phyloP scores from a whole-genome alignment of 306 rosid species.

The Cucumis sativus region DNA sequence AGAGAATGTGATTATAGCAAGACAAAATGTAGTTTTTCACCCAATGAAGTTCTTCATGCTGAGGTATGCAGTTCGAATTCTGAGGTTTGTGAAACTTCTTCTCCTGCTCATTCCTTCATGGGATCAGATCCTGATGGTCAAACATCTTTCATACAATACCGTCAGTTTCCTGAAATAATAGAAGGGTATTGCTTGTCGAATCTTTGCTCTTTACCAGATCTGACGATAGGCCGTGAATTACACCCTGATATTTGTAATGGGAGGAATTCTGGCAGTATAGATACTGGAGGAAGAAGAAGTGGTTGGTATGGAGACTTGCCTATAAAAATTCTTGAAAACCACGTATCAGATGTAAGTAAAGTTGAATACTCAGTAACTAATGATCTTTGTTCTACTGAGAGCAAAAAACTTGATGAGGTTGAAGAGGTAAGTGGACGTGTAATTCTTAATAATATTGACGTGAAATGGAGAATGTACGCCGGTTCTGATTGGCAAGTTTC shows the following conservation, averaged over 20 bases:
- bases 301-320: constrained; percentile 63
- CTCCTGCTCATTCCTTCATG: constrained; percentile 20
- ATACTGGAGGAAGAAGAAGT: constrained; percentile 38
- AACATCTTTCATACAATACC: constrained; percentile 35
- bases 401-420: constrained; percentile 16
- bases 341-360: constrained; percentile 41
- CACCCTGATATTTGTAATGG: constrained; percentile 23
- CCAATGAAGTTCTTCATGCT: constrained; percentile 29
- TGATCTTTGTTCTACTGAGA: constrained; percentile 24
- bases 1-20: constrained; percentile 27
- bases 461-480: constrained; percentile 74
- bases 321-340: constrained; percentile 56
- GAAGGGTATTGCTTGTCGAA: constrained; percentile 67
- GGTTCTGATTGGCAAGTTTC: constrained; percentile 65
- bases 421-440: constrained; percentile 51
- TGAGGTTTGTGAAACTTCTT: constrained; percentile 29
- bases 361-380: constrained; percentile 15
- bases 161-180: constrained; percentile 47
- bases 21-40: constrained; percentile 27
- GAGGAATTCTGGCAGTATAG: constrained; percentile 29
- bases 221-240: constrained; percentile 38
- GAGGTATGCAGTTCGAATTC: constrained; percentile 21
- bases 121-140: constrained; percentile 41
- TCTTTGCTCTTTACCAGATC: constrained; percentile 35
- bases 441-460: constrained; percentile 52